Evolutionary conservation across 2,329 filamentous ascomycete species (phyloP), one percentile per base, ranked within the genome.

Genomic region (Pseudocercospora macadamiae): DNA sequence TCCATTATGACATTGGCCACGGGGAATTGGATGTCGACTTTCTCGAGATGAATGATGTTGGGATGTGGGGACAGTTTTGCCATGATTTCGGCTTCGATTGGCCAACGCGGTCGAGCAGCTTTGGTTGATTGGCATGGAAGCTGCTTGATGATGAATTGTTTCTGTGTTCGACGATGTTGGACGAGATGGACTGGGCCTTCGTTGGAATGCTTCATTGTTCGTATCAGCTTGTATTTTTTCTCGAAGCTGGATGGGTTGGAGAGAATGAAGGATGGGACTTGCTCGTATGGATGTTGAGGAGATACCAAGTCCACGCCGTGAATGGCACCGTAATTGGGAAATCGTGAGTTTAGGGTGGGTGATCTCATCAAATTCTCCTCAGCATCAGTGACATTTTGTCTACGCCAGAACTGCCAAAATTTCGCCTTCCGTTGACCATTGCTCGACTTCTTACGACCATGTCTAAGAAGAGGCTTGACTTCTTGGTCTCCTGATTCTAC

Each of bases 121-220:
- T 47, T 28, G 7, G 16, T 36, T 2, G 36, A 39, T 6, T 26
- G 52, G 10, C 52, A 44, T 8, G 19, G 10, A 7, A 59, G 26
- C 21, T 64, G 60, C 44, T 64, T 64, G 54, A 64, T 57, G 36
- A 64, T 60, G 21, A 53, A 54, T 2, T 42, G 39, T 52, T 62
- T 39, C 16, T 48, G 42, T 3, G 60, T 49, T 3, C 8, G 2
- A 2, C 52, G 51, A 10, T 54, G 26, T 1, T 47, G 51, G 10
- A 64, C 62, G 28, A 64, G 52, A 28, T 58, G 51, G 32, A 62
- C 32, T 12, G 54, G 56, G 30, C 49, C 51, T 14, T 42, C 45
- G 34, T 51, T 55, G 23, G 54, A 60, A 7, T 45, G 36, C 7
- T 36, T 49, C 1, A 60, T 37, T 5, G 56, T 62, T 19, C 30